Conservation (phyloP, 257 asterid species). For the Fraxinus excelsior region DNA sequence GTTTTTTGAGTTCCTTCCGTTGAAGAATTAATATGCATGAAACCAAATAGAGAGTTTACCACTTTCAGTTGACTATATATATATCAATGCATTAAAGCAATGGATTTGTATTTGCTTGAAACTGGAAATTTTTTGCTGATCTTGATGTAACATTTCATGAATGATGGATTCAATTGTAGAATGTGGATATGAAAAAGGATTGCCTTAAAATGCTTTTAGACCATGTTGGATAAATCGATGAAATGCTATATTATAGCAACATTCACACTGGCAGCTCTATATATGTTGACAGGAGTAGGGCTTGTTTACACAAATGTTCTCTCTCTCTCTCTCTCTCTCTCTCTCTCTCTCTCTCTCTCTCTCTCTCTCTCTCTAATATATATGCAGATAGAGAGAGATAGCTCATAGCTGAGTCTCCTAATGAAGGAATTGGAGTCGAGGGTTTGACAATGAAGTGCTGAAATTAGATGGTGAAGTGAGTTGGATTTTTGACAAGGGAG, state of each 20-base stretch:
- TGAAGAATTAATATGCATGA: slow-evolving; percentile 50
- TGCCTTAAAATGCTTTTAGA: slow-evolving; percentile 36
- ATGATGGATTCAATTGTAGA: slow-evolving; percentile 18
- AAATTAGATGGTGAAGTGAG: not conserved
- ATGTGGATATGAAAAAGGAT: slow-evolving; percentile 15
- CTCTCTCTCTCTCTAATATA: too few species aligned
- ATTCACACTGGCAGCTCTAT: not conserved
- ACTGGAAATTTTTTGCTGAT: not conserved
- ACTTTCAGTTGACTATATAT: not conserved
- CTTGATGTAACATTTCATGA: slow-evolving; percentile 17
- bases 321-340: not conserved
- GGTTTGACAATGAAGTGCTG: not conserved
- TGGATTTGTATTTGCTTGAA: not conserved
- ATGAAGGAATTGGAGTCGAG: not conserved
- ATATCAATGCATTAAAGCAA: not conserved
- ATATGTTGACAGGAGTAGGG: not conserved
- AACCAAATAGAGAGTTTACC: not conserved
- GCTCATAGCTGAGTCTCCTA: not conserved
- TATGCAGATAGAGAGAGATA: not conserved
- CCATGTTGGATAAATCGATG: not conserved
- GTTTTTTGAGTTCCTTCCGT: slow-evolving; percentile 83
- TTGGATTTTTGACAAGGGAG: not conserved
- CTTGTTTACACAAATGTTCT: not conserved
- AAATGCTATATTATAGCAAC: not conserved
- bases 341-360: not conserved